Base-by-base conservation (phyloP, 257 asterid genomes). In the Rhazya stricta region DNA sequence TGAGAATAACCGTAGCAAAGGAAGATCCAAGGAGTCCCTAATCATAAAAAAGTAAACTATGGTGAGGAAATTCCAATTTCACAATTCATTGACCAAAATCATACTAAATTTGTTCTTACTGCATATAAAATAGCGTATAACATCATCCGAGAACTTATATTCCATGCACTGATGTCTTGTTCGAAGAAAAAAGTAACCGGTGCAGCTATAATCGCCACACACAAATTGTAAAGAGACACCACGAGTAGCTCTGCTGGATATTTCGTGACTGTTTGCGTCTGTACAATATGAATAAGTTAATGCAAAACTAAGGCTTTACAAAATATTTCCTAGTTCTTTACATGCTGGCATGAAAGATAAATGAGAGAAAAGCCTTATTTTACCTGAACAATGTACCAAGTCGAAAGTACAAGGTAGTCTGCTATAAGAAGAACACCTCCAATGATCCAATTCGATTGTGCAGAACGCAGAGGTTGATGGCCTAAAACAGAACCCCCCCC, bases 341-440 rank as follows among this genome's bases (percentile, higher is more conserved):
- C 29, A 3, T 50, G 45, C 45, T 19, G 46, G 0, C 3, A 19
- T 25, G 23, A 5, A 68, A 5, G 27, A 45, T 32, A 67, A n/a
- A 25, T 12, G 13, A 39, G 43, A 21, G 41, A 29, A 43, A 57
- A 53, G 6, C 25, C 34, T 62, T 8, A 48, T 39, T 67, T 71
- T 23, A 91, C 98, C 93, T 87, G 92, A 76, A 88, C 82, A 69
- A 88, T 89, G 86, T 93, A 93, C 98, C 98, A 93, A 13, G 91
- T 83, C 0, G 98, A 91, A 30, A 91, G 89, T 7, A 93, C 84
- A 73, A 86, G 25, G 43, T 89, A 91, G 46, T 93, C 96, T 15
- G 83, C 85, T 0, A 91, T 58, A 62, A 93, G 96, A 77, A 86
- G 87, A 45, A 90, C 72, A 37, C 97, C 90, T 25, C 97, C 98